Percentiles rank a stretch among this genome's conserved stretches.
These are phyloP conservation scores for Fusarium newnesense DNA, from an alignment of 2,329 filamentous ascomycete genomes.

Conservation along the genomic window DNA sequence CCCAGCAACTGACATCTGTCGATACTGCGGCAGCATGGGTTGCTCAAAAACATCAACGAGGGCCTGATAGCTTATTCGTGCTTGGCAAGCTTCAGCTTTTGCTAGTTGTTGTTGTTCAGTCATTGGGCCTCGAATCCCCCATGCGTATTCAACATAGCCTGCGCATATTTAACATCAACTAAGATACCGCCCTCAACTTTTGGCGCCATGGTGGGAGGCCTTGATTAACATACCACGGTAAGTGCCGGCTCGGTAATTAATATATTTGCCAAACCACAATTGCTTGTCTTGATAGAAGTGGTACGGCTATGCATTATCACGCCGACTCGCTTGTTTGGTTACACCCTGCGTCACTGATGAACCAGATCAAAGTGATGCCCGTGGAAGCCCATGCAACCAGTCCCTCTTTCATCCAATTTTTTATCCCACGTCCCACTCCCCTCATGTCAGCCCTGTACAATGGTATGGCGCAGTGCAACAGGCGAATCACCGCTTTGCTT, in stretches of 20 bases:
- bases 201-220: background rate
- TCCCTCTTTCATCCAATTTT: background rate
- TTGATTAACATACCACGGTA: background rate
- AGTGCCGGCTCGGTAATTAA: conserved; percentile 19
- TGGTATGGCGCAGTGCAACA: background rate
- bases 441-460: conserved; percentile 2
- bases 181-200: background rate
- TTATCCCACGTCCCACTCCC: background rate
- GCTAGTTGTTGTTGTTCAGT: background rate
- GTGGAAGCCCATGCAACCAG: background rate
- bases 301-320: conserved; percentile 11
- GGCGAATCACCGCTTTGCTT: background rate
- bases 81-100: background rate
- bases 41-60: background rate
- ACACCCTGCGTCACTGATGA: conserved; percentile 12
- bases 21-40: background rate
- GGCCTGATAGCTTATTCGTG: background rate
- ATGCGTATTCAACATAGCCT: background rate
- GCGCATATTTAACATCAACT: background rate
- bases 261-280: background rate
- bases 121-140: background rate
- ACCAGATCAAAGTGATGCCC: background rate
- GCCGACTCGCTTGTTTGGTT: conserved; percentile 21
- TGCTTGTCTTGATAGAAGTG: background rate
- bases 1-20: background rate